A percentile compares a stretch with the other conserved stretches of the same genome.
Evolutionary conservation across 495 filamentous ascomycete species (phyloP).

Genomic region (Aspergillus leporis): DNA sequence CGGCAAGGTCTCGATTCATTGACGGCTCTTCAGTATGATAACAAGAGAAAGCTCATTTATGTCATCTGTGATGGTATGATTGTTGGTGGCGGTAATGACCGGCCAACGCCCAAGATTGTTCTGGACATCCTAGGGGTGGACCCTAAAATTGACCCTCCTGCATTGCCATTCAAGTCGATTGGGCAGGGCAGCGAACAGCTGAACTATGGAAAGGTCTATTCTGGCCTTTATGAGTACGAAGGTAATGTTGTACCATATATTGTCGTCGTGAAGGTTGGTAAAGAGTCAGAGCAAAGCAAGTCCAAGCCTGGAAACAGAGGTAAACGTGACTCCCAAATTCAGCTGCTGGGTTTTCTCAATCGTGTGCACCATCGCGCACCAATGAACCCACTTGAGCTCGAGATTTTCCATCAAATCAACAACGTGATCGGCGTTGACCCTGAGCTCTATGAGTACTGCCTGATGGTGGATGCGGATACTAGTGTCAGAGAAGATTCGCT

Average conservation of each 20-base stretch:
- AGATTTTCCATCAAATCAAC: slow-evolving; percentile 99
- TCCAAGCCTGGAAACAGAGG: slow-evolving; percentile 96
- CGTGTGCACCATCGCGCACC: slow-evolving; percentile 90
- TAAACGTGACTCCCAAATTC: slow-evolving; percentile 94
- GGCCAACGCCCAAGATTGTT: slow-evolving; percentile 96
- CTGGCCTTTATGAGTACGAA: slow-evolving; percentile 95
- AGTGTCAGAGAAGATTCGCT: slow-evolving; percentile 90
- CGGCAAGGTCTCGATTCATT: slow-evolving; percentile 91
- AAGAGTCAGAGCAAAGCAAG: slow-evolving; percentile 90
- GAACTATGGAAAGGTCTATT: slow-evolving; percentile 98
- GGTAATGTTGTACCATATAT: slow-evolving; percentile 96
- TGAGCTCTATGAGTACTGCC: slow-evolving; percentile 93
- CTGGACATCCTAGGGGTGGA: slow-evolving; percentile 96
- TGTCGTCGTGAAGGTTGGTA: slow-evolving; percentile 94
- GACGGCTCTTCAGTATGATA: slow-evolving; percentile 92
- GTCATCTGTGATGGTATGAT: slow-evolving; percentile 97
- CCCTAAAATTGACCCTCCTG: slow-evolving; percentile 93
- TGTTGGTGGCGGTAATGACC: slow-evolving; percentile 92
- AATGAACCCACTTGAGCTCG: slow-evolving; percentile 94
- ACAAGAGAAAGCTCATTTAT: slow-evolving; percentile 92
- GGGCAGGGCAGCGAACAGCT: slow-evolving; percentile 89
- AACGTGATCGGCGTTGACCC: slow-evolving; percentile 98
- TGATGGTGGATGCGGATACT: slow-evolving; percentile 98
- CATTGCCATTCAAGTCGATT: slow-evolving; percentile 87
- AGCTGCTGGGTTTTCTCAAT: slow-evolving; percentile 86